Percentiles rank a stretch among this genome's conserved stretches.
phyloP scores from a whole-genome alignment of 1,284 basidiomycete species.

The Exobasidium cylindrosporum region DNA sequence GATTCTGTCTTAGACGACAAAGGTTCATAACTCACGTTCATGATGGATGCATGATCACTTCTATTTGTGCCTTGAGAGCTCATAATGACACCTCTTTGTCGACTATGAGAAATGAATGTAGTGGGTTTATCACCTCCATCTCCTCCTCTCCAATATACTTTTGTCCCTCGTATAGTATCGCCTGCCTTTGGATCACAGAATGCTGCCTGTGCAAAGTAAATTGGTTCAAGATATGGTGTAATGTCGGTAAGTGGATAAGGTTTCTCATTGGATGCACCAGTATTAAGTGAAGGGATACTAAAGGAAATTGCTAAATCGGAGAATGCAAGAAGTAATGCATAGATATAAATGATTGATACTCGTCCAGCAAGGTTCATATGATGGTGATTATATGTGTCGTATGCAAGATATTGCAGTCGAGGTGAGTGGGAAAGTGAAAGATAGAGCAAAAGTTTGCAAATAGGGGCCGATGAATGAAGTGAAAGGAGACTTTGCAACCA shows the following conservation, averaged over 20 bases:
- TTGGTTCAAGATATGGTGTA: neutral
- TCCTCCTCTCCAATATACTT: neutral
- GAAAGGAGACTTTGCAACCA: too few species aligned
- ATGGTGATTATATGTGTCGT: too few species aligned
- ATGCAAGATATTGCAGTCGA: too few species aligned
- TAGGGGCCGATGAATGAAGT: too few species aligned
- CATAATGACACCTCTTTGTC: neutral
- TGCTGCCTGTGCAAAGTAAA: neutral
- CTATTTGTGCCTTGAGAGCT: neutral
- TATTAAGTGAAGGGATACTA: too few species aligned
- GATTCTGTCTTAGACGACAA: too few species aligned
- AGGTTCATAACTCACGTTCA: neutral
- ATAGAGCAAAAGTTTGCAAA: too few species aligned
- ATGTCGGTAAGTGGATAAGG: neutral
- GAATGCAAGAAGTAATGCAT: too few species aligned
- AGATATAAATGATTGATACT: too few species aligned
- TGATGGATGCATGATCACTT: neutral
- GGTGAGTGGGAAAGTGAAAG: too few species aligned
- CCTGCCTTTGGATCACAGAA: neutral
- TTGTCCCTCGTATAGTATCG: neutral
- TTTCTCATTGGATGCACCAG: neutral
- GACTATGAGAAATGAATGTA: constrained; percentile 1
- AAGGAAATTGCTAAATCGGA: too few species aligned
- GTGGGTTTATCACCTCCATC: neutral
- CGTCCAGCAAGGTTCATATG: too few species aligned